These are phyloP conservation scores for Suhomyces yuchorum DNA, from an alignment of 1,139 yeast species.

Conservation along the genomic window DNA sequence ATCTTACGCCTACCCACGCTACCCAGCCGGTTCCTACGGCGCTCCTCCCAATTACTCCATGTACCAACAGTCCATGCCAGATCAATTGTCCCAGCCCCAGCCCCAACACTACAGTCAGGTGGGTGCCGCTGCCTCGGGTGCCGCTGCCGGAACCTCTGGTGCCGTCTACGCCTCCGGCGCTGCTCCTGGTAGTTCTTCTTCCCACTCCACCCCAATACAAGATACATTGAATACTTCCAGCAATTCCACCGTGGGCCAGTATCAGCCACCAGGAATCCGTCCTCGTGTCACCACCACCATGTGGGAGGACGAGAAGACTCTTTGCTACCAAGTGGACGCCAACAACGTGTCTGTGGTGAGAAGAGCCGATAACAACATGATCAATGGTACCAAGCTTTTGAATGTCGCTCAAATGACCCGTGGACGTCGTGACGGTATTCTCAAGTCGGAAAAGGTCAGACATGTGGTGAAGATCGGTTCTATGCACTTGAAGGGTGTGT, in stretches of 20 bases:
- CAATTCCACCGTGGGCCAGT: slow-evolving; percentile 47
- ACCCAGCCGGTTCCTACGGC: slow-evolving; percentile 14
- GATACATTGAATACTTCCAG: slow-evolving; percentile 22
- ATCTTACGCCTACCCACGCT: slow-evolving; percentile 15
- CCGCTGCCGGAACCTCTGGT: slow-evolving; percentile 7
- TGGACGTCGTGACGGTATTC: slow-evolving; percentile 92
- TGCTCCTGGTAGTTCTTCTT: slow-evolving; percentile 14
- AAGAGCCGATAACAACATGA: slow-evolving; percentile 91
- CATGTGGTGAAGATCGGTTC: slow-evolving; percentile 96
- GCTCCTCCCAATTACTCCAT: slow-evolving; percentile 19
- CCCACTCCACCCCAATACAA: slow-evolving; percentile 17
- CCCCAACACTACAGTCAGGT: slow-evolving; percentile 17
- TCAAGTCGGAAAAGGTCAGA: slow-evolving; percentile 83
- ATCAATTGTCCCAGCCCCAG: slow-evolving; percentile 18
- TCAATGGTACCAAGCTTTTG: slow-evolving; percentile 88
- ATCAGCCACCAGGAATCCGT: slow-evolving; percentile 57
- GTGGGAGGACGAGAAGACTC: slow-evolving; percentile 96
- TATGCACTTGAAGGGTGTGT: slow-evolving; percentile 95
- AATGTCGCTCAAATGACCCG: slow-evolving; percentile 96
- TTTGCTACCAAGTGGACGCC: slow-evolving; percentile 95
- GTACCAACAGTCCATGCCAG: slow-evolving; percentile 18
- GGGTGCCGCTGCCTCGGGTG: slow-evolving; percentile 9
- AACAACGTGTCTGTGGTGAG: slow-evolving; percentile 89
- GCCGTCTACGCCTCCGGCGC: slow-evolving; percentile 12
- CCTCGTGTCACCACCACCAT: slow-evolving; percentile 92